Base-by-base conservation (phyloP, 2,329 filamentous ascomycete species). In the Sordariomycetes sp. region DNA sequence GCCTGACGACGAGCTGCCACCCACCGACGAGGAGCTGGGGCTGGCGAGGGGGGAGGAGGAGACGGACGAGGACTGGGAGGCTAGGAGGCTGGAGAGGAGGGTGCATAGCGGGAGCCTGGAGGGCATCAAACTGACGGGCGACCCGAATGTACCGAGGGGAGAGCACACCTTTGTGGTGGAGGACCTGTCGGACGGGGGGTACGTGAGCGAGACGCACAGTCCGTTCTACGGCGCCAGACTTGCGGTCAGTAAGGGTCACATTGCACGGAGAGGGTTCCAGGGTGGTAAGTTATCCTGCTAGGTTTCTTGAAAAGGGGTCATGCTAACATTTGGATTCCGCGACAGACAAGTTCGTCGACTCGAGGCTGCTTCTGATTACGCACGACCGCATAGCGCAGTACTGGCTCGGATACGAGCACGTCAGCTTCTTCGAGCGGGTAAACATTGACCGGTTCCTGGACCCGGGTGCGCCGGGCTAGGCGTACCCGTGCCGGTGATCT, bases 71-170 rank as follows among this genome's bases (percentile, higher is more conserved):
- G 70, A 70, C n/a, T 81, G 74, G 67, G 64, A 74, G 36, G 63
- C 65, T 39, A 72, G 78, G 20, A 74, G 74, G 54, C 65, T 68
- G 1, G 71, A 76, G 15, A 73, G 74, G 28, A 70, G 72, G 15
- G 72, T 81, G 1, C 82, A 87, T 62, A 76, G 74, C 13, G 89
- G 90, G 4, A 76, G 83, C 1, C 69, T 97, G 3, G 84, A 91
- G 67, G 92, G 87, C 0, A 84, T 96, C 65, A 97, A 97, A 68
- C 73, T 99, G 36, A 97, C 92, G 0, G 92, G 92, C 1, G 92
- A 99, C 65, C 83, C 86, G 0, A 95, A 96, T 62, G 84, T 97
- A 15, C 92, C 92, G 0, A 79, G 91, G 10, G 92, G 91, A 10
- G 87, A 96, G 68, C 82, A 85, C 62, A 89, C 87, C 0, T 96